Base-by-base conservation (phyloP, 306 rosid species). In the barrel medic (Medicago truncatula) region DNA sequence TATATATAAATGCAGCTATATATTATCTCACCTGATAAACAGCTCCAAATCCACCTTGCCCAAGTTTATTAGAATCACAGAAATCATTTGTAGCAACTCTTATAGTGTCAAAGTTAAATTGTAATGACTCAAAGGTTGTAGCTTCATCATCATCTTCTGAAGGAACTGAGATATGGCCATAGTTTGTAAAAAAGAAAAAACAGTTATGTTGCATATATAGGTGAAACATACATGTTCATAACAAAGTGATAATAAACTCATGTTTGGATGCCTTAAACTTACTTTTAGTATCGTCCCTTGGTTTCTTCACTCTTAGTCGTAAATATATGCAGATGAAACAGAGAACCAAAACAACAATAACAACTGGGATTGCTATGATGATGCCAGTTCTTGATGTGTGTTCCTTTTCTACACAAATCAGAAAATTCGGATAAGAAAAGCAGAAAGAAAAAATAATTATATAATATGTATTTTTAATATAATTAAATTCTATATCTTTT, bases 61-160 rank as follows among this genome's bases (percentile, higher is more conserved):
- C 69, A 14, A 63, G 13, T 63, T 36, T 63, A 63, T 63, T 63
- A 9, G 69, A 36, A 38, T 63, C 23, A 3, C 14, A 8, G 46
- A 63, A 63, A 13, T n/a, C 47, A 63, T 63, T n/a, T 38, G 69
- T 63, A 38, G 69, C 69, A 63, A 63, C 69, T n/a, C 25, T 18
- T n/a, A 63, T 16, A 3, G 47, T 63, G 1, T 63, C 47, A 38
- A 63, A 63, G 47, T 17, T 38, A 3, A 63, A 63, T 36, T 36
- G 69, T 11, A 36, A 63, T 36, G 47, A n/a, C 47, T 63, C 28
- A 7, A 4, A 8, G 23, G 8, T 1, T 38, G 31, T 4, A 40
- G 41, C 23, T 20, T n/a, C n/a, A n/a, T 11, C 43, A 14, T 57
- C 52, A 4, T 23, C 57, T 3, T 41, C 77, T 12, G 9, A 13